A percentile compares a stretch with the other conserved stretches of the same genome.
These are phyloP conservation scores for Fusarium mangiferae DNA, from an alignment of 2,329 filamentous ascomycete species.

Conservation along the genomic window DNA sequence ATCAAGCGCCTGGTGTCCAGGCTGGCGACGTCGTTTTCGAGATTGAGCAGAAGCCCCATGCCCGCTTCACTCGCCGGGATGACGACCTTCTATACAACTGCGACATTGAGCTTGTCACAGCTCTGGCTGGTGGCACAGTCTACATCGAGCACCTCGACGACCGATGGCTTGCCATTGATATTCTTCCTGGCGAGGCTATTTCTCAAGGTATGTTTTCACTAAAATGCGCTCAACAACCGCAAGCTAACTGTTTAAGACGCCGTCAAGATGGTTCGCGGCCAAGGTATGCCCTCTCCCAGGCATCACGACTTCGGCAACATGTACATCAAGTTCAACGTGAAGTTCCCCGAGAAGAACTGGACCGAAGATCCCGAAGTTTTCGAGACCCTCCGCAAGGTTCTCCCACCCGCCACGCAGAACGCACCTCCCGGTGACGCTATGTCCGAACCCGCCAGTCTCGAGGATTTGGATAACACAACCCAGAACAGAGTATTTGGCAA, in stretches of 20 bases:
- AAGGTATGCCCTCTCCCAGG: conserved; percentile 96
- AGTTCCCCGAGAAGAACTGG: conserved; percentile 88
- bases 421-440: conserved; percentile 84
- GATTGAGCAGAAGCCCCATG: conserved; percentile 98
- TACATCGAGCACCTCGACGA: conserved; percentile 97
- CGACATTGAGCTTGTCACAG: conserved; percentile 95
- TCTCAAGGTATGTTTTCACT: conserved; percentile 75
- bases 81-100: conserved; percentile 96
- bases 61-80: conserved; percentile 93
- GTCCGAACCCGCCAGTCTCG: conserved; percentile 88
- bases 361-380: conserved; percentile 75
- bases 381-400: conserved; percentile 81
- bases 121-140: conserved; percentile 89
- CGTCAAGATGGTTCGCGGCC: conserved; percentile 93
- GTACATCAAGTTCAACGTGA: conserved; percentile 97
- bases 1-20: conserved; percentile 91
- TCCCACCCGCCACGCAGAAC: conserved; percentile 75
- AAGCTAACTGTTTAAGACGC: conserved; percentile 67
- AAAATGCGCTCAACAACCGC: background rate
- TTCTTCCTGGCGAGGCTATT: conserved; percentile 94
- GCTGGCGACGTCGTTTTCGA: conserved; percentile 98
- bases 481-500: conserved; percentile 76
- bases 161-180: conserved; percentile 93
- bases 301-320: conserved; percentile 97
- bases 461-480: conserved; percentile 79